Percentiles rank a stretch among this genome's conserved stretches.
Evolutionary conservation across 2,329 filamentous ascomycete genomes (phyloP).

Genomic region (Colletotrichum sp.): DNA sequence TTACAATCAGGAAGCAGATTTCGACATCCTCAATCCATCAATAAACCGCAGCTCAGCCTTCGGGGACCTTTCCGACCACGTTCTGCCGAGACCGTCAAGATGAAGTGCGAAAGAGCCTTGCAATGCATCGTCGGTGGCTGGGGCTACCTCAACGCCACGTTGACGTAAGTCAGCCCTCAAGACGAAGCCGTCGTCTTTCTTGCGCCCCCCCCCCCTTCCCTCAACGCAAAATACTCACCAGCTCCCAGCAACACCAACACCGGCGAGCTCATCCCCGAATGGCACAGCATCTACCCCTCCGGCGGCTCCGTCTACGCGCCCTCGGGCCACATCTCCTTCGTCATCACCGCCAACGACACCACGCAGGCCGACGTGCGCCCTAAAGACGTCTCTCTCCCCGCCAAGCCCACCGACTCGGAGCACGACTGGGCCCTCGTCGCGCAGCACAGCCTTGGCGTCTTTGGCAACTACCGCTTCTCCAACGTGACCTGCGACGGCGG

Average conservation of each 20-base stretch:
- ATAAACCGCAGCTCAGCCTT: neutral
- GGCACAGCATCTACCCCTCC: slow-evolving; percentile 9
- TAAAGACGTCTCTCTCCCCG: neutral
- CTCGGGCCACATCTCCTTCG: neutral
- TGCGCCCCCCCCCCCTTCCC: accelerated
- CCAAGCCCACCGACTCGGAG: neutral
- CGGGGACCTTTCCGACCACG: accelerated
- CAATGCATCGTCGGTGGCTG: neutral
- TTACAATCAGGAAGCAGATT: neutral
- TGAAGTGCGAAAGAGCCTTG: slow-evolving; percentile 2
- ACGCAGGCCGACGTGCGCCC: slow-evolving; percentile 2
- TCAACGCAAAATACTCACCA: neutral
- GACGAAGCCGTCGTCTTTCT: neutral
- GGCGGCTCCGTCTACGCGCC: neutral
- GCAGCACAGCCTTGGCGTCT: slow-evolving; percentile 3
- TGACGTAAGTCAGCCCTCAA: neutral
- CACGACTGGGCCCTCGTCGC: neutral
- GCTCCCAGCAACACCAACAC: neutral
- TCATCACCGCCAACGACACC: slow-evolving; percentile 8
- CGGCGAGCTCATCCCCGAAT: neutral
- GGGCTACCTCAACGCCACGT: slow-evolving; percentile 5
- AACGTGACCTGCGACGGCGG: neutral
- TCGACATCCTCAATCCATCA: neutral
- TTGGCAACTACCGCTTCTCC: neutral
- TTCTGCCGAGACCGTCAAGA: neutral